Conservation (phyloP, 148 eudicot genomes). For the Nepenthes mirabilis region DNA sequence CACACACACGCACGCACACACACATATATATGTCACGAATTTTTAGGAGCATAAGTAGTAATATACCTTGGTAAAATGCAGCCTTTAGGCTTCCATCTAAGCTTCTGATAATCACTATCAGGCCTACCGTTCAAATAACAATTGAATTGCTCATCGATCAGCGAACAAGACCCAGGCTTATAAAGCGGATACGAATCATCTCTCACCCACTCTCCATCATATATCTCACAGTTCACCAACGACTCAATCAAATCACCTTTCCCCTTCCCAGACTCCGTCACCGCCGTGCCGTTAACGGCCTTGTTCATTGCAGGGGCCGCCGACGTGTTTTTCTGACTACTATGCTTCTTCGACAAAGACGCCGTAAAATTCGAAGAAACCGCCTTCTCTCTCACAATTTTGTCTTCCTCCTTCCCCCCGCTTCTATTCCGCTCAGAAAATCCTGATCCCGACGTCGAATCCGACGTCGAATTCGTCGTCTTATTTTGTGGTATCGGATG, state of each 20-base stretch:
- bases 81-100: constrained; percentile 10
- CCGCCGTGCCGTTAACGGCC: neutral
- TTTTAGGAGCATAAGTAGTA: neutral
- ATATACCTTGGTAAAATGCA: constrained; percentile 10
- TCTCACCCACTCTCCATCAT: constrained; percentile 14
- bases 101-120: constrained; percentile 7
- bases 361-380: constrained; percentile 21
- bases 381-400: constrained; percentile 7
- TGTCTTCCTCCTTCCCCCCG: constrained; percentile 4
- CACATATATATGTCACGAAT: too few species aligned
- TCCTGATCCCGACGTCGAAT: neutral
- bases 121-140: constrained; percentile 11
- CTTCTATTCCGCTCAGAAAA: neutral
- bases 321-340: constrained; percentile 3
- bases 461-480: neutral
- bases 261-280: constrained; percentile 2
- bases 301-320: too few species aligned
- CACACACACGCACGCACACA: too few species aligned
- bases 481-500: too few species aligned
- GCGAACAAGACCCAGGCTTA: constrained; percentile 7
- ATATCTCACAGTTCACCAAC: constrained; percentile 52
- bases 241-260: constrained; percentile 19
- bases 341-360: constrained; percentile 23
- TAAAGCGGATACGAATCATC: constrained; percentile 14
- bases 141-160: constrained; percentile 12